These are phyloP conservation scores for Ceratocystis diversiconidia DNA, from an alignment of 2,329 filamentous ascomycete genomes.

Conservation along the genomic window DNA sequence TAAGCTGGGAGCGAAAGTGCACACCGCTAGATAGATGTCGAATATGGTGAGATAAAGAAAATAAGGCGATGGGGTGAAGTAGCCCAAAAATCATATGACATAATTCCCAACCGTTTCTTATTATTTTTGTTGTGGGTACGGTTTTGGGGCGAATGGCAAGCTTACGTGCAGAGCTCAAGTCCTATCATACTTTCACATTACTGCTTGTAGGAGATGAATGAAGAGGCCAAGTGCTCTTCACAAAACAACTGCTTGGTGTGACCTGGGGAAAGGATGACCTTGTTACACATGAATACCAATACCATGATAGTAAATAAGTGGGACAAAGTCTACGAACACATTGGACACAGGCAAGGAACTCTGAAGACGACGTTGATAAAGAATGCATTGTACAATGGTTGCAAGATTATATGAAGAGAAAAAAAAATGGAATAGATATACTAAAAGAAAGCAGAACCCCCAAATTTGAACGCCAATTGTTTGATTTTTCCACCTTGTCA, in stretches of 20 bases:
- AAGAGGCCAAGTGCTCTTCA: too few relatives aligned
- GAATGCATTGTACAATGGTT: not conserved
- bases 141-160: too few relatives aligned
- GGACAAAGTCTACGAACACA: not conserved
- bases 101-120: not conserved
- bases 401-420: not conserved
- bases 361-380: too few relatives aligned
- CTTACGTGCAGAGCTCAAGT: too few relatives aligned
- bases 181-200: too few relatives aligned
- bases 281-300: not conserved
- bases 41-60: not conserved
- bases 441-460: not conserved
- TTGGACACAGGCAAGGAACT: not conserved
- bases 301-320: not conserved
- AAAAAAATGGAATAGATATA: not conserved
- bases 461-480: conserved; percentile 4
- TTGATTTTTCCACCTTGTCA: not conserved
- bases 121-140: not conserved
- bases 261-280: not conserved
- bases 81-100: not conserved
- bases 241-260: not conserved
- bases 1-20: not conserved
- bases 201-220: too few relatives aligned
- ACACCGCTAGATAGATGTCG: not conserved
- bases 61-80: not conserved